Percentiles rank a stretch among this genome's conserved stretches.
Evolutionary conservation across 768 basidiomycete species (phyloP).

Genomic region (Nidula microcarpa): DNA sequence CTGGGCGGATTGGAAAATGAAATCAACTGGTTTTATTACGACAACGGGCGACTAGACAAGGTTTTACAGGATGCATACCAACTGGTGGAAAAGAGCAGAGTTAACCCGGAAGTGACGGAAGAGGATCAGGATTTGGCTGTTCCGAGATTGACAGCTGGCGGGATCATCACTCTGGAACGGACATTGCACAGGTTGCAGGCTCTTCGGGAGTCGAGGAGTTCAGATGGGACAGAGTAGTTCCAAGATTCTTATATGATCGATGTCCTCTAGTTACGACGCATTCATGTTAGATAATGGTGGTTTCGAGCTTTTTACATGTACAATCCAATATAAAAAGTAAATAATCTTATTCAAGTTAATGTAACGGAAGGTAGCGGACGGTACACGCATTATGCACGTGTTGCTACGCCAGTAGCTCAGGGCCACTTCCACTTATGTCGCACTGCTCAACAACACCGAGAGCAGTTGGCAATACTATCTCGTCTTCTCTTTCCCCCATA

Average conservation of each 20-base stretch:
- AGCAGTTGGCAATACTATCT: too few relatives aligned
- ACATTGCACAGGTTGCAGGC: conserved; percentile 64
- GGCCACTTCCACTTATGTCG: too few relatives aligned
- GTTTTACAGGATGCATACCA: conserved; percentile 59
- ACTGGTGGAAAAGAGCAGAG: conserved; percentile 68
- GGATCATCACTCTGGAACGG: conserved; percentile 74
- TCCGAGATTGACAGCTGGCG: conserved; percentile 74
- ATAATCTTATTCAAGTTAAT: too few relatives aligned
- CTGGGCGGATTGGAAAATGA: conserved; percentile 69
- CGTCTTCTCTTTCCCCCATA: too few relatives aligned
- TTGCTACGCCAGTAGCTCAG: too few relatives aligned
- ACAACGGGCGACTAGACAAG: conserved; percentile 59
- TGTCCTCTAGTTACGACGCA: too few relatives aligned
- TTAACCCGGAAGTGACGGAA: conserved; percentile 19
- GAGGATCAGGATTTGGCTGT: conserved; percentile 51
- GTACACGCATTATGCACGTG: too few relatives aligned
- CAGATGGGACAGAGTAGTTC: background rate
- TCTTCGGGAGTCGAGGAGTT: conserved; percentile 15
- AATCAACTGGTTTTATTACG: conserved; percentile 71
- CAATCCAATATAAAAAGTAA: too few relatives aligned
- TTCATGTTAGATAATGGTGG: too few relatives aligned
- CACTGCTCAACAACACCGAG: too few relatives aligned
- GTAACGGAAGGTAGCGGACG: too few relatives aligned
- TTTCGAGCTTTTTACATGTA: too few relatives aligned
- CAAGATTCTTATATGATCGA: background rate